Conservation (phyloP, 1,284 basidiomycete genomes). For the Tranzscheliella williamsii region DNA sequence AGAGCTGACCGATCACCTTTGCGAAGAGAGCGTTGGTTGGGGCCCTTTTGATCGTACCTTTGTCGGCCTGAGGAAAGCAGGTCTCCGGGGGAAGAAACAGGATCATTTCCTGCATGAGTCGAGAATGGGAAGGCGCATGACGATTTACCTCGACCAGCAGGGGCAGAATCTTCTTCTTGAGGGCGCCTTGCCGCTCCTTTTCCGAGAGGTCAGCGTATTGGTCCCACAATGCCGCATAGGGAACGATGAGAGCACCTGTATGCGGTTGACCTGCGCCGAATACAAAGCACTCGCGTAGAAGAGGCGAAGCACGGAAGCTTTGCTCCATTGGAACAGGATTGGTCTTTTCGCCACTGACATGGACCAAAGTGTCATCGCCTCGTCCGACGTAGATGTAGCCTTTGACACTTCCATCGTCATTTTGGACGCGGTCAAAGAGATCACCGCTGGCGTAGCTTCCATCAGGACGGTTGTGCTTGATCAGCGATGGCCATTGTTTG, state of each 20-base stretch:
- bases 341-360: constrained; percentile 47
- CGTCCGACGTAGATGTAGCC: constrained; percentile 68
- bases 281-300: constrained; percentile 66
- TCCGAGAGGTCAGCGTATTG: constrained; percentile 24
- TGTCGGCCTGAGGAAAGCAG: constrained; percentile 22
- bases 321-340: constrained; percentile 46
- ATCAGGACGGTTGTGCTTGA: constrained; percentile 66
- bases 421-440: constrained; percentile 63
- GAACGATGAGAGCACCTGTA: constrained; percentile 68
- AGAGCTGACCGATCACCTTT: constrained; percentile 15
- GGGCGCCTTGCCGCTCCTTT: constrained; percentile 8
- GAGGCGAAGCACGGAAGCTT: constrained; percentile 36
- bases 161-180: constrained; percentile 21
- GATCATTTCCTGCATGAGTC: constrained; percentile 35
- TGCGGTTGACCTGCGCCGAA: constrained; percentile 68
- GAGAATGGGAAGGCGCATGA: constrained; percentile 27
- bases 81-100: constrained; percentile 4
- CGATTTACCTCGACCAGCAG: constrained; percentile 19
- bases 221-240: constrained; percentile 64
- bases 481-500: constrained; percentile 68
- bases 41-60: constrained; percentile 27
- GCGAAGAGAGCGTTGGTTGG: constrained; percentile 14
- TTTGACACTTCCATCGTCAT: constrained; percentile 63
- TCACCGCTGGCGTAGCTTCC: constrained; percentile 70
- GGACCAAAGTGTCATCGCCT: constrained; percentile 68